phyloP scores from a whole-genome alignment of 805 yeast genomes.

The Myxozyma mucilagina region DNA sequence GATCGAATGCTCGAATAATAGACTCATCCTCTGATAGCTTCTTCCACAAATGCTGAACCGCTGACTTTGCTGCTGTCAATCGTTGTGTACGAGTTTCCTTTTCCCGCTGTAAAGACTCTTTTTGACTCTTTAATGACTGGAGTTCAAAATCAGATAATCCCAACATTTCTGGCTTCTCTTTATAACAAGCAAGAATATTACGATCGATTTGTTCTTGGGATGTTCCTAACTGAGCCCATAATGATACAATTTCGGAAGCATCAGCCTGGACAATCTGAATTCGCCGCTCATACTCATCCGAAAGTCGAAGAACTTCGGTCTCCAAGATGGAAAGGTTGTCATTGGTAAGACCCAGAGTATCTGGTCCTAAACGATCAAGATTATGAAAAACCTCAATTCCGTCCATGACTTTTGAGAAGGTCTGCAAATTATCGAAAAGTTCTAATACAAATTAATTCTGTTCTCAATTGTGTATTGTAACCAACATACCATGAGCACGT shows the following conservation, averaged over 20 bases:
- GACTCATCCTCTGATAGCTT: conserved; percentile 53
- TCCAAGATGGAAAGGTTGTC: conserved; percentile 32
- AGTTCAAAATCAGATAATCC: conserved; percentile 37
- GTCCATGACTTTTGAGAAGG: conserved; percentile 30
- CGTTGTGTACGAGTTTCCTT: conserved; percentile 39
- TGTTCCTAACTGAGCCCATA: conserved; percentile 42
- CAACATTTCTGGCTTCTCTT: conserved; percentile 33
- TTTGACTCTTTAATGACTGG: conserved; percentile 32
- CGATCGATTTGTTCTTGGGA: conserved; percentile 37
- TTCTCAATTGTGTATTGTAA: not conserved
- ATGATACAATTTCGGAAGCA: conserved; percentile 35
- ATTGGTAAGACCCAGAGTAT: conserved; percentile 34
- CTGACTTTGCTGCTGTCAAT: conserved; percentile 40
- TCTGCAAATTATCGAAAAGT: conserved; percentile 28
- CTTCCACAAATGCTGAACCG: conserved; percentile 57
- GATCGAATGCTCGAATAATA: conserved; percentile 46
- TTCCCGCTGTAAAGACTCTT: conserved; percentile 41
- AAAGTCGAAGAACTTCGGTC: conserved; percentile 34
- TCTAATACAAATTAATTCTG: conserved; percentile 3
- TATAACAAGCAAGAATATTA: conserved; percentile 30
- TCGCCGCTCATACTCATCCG: conserved; percentile 33
- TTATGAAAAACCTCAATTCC: conserved; percentile 30
- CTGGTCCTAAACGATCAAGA: conserved; percentile 25
- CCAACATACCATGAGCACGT: conserved; percentile 23
- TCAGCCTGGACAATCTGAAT: conserved; percentile 27